Percentiles rank a stretch among this genome's conserved stretches.
Conservation (phyloP, 805 yeast species). For the Hanseniaspora pseudoguilliermondii region DNA sequence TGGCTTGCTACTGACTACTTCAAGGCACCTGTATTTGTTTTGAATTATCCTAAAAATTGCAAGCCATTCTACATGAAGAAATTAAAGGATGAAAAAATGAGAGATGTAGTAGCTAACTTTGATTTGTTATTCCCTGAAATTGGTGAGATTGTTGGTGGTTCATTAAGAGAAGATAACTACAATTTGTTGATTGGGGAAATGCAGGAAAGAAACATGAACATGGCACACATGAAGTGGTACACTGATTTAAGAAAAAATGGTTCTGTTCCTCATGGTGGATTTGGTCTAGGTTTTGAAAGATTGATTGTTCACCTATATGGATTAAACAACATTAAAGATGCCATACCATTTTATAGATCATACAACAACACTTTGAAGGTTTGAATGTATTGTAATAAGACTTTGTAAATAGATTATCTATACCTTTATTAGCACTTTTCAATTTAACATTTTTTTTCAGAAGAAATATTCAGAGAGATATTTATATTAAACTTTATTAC, state of each 20-base stretch:
- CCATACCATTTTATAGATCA: constrained; percentile 74
- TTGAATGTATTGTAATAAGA: background rate
- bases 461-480: background rate
- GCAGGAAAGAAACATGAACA: constrained; percentile 42
- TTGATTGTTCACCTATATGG: constrained; percentile 57
- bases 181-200: constrained; percentile 39
- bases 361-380: constrained; percentile 34
- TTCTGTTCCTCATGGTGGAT: constrained; percentile 89
- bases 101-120: constrained; percentile 68
- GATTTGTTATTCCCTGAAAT: constrained; percentile 81
- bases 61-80: constrained; percentile 90
- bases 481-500: background rate
- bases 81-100: constrained; percentile 21
- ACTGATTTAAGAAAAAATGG: constrained; percentile 61
- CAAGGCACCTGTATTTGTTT: constrained; percentile 66
- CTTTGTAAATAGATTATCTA: background rate
- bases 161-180: constrained; percentile 67
- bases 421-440: background rate
- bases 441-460: background rate
- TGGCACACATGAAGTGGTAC: constrained; percentile 61
- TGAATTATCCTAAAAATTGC: constrained; percentile 64
- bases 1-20: constrained; percentile 61
- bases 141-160: constrained; percentile 93
- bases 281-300: constrained; percentile 90
- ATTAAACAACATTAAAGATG: constrained; percentile 66